These are phyloP conservation scores for Conoideocrella luteorostrata DNA, from an alignment of 2,329 filamentous ascomycete genomes.

Conservation along the genomic window DNA sequence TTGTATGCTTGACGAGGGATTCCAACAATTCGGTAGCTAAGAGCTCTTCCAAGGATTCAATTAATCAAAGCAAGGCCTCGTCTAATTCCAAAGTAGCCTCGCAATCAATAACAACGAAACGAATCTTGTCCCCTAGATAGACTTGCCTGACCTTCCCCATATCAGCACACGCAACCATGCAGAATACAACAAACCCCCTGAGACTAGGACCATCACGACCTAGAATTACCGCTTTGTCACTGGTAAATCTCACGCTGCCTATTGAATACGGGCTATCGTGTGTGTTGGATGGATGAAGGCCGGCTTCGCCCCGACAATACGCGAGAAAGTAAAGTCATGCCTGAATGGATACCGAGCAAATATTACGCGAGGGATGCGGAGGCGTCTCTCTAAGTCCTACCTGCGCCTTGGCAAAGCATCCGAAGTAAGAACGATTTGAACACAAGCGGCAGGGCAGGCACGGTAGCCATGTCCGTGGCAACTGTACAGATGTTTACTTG, in stretches of 20 bases:
- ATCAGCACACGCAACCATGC: conserved; percentile 29
- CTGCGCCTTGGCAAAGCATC: too few relatives aligned
- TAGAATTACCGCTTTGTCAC: conserved; percentile 33
- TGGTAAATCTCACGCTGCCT: conserved; percentile 36
- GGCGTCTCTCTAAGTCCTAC: too few relatives aligned
- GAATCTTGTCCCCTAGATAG: conserved; percentile 30
- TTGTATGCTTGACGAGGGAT: too few relatives aligned
- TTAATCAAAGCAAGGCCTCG: conserved; percentile 13
- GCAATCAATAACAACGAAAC: conserved; percentile 22
- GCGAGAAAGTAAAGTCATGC: too few relatives aligned
- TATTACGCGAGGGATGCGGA: too few relatives aligned
- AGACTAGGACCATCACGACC: conserved; percentile 34
- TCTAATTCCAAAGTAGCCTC: conserved; percentile 19
- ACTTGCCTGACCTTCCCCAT: conserved; percentile 37
- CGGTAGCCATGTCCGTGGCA: too few relatives aligned
- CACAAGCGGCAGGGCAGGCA: too few relatives aligned
- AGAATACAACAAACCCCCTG: conserved; percentile 34
- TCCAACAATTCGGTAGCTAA: too few relatives aligned
- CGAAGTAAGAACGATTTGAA: too few relatives aligned
- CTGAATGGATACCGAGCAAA: too few relatives aligned
- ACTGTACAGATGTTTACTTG: too few relatives aligned
- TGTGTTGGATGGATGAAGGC: conserved; percentile 36
- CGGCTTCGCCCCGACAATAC: conserved; percentile 31
- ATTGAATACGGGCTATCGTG: conserved; percentile 33
- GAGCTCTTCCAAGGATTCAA: conserved; percentile 15